phyloP scores from a whole-genome alignment of 2,329 filamentous ascomycete genomes.

The Dendryphion nanum region DNA sequence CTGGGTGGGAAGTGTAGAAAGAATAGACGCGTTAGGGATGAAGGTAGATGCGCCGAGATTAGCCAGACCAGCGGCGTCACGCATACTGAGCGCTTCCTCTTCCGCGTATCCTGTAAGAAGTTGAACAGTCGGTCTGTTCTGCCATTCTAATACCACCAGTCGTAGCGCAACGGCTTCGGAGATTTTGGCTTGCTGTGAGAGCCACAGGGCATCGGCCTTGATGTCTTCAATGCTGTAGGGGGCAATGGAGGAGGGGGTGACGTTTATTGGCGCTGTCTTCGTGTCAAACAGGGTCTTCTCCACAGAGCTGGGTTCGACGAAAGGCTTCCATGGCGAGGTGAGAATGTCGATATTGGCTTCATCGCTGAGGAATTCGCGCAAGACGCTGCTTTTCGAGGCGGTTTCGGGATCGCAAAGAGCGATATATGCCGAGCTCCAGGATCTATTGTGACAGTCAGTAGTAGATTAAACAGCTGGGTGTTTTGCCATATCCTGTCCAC shows the following conservation, averaged over 20 bases:
- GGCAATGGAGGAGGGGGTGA: constrained; percentile 65
- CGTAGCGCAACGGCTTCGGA: constrained; percentile 82
- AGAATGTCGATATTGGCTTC: constrained; percentile 67
- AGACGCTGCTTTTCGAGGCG: constrained; percentile 27
- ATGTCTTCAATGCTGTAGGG: constrained; percentile 74
- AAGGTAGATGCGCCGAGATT: constrained; percentile 57
- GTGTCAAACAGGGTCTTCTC: constrained; percentile 75
- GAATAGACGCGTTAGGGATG: constrained; percentile 44
- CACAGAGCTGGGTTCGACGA: constrained; percentile 60
- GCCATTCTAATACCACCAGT: constrained; percentile 78
- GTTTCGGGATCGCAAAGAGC: constrained; percentile 52
- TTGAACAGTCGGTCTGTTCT: constrained; percentile 71
- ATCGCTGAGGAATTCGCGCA: constrained; percentile 71
- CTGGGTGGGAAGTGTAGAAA: constrained; percentile 24
- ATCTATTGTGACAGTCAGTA: constrained; percentile 60
- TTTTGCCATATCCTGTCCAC: constrained; percentile 33
- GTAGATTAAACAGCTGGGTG: too few species aligned
- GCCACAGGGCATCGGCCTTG: constrained; percentile 82
- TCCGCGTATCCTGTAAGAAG: constrained; percentile 71
- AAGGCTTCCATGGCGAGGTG: constrained; percentile 66
- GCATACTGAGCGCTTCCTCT: constrained; percentile 74
- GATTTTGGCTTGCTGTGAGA: constrained; percentile 74
- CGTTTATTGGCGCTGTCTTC: constrained; percentile 82
- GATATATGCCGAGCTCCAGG: constrained; percentile 58
- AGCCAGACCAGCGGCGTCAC: constrained; percentile 68